These are phyloP conservation scores for Neobulgaria alba DNA, from an alignment of 2,329 filamentous ascomycete species.

Conservation along the genomic window DNA sequence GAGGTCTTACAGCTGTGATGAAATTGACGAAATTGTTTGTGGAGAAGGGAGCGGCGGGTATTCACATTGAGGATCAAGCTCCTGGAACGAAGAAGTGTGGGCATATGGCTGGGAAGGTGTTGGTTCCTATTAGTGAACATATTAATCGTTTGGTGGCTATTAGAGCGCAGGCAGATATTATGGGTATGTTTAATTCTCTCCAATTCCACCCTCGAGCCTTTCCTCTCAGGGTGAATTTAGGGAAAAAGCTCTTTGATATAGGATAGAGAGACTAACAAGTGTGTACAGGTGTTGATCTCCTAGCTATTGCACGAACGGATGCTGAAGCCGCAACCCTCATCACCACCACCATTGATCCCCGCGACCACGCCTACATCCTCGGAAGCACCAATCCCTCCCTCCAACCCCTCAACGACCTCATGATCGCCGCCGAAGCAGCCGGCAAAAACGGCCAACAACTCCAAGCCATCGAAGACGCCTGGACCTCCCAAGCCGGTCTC, in stretches of 20 bases:
- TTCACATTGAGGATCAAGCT: slow-evolving; percentile 98
- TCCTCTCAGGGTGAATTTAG: background rate
- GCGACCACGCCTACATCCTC: slow-evolving; percentile 90
- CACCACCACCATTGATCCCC: slow-evolving; percentile 89
- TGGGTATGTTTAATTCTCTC: slow-evolving; percentile 53
- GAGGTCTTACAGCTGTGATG: slow-evolving; percentile 97
- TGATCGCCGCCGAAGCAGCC: slow-evolving; percentile 73
- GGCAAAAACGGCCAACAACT: slow-evolving; percentile 76
- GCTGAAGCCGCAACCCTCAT: slow-evolving; percentile 97
- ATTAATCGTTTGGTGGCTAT: slow-evolving; percentile 97
- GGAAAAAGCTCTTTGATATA: background rate
- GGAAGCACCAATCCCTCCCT: slow-evolving; percentile 80
- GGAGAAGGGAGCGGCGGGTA: slow-evolving; percentile 92
- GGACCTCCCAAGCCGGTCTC: slow-evolving; percentile 69
- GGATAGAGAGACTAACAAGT: slow-evolving; percentile 11
- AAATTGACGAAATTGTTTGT: slow-evolving; percentile 98
- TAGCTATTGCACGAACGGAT: slow-evolving; percentile 90
- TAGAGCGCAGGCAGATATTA: slow-evolving; percentile 94
- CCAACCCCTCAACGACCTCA: slow-evolving; percentile 80
- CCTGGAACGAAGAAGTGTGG: slow-evolving; percentile 99
- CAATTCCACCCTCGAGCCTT: background rate
- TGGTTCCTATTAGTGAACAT: slow-evolving; percentile 95
- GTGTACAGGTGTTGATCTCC: slow-evolving; percentile 61
- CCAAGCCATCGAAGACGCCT: slow-evolving; percentile 86
- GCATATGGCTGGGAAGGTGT: slow-evolving; percentile 97